Percentiles rank a stretch among this genome's conserved stretches.
Conservation (phyloP, 2,329 filamentous ascomycete genomes). For the Colletotrichum liaoningense region DNA sequence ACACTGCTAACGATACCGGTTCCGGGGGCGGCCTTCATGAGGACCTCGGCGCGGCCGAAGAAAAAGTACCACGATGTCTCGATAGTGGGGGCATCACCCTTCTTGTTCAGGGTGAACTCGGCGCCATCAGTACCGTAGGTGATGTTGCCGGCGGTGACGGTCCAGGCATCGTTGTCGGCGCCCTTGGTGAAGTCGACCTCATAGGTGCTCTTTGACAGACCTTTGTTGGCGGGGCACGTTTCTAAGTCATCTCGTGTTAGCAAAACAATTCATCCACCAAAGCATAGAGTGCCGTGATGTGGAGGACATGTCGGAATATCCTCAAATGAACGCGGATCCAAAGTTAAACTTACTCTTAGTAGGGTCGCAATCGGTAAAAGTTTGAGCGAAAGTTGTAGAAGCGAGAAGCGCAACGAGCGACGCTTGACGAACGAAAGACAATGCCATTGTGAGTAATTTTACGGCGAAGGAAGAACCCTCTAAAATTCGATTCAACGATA, state of each 20-base stretch:
- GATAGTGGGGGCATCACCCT: constrained; percentile 70
- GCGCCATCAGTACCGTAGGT: constrained; percentile 44
- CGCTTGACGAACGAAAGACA: constrained; percentile 34
- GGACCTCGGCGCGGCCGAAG: constrained; percentile 80
- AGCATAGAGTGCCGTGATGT: neutral
- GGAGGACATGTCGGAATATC: neutral
- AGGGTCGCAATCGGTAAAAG: constrained; percentile 32
- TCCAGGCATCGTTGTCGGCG: constrained; percentile 56
- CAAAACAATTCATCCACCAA: neutral
- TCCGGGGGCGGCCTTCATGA: constrained; percentile 52
- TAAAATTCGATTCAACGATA: constrained; percentile 6
- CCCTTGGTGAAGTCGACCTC: constrained; percentile 74
- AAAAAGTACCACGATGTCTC: constrained; percentile 83
- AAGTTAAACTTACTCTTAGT: constrained; percentile 28
- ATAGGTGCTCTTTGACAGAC: constrained; percentile 66
- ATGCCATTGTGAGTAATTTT: constrained; percentile 21
- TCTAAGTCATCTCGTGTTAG: constrained; percentile 5
- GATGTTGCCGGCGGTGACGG: constrained; percentile 41
- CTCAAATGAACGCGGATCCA: neutral
- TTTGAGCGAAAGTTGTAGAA: constrained; percentile 29
- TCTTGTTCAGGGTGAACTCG: constrained; percentile 66
- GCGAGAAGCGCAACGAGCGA: constrained; percentile 32
- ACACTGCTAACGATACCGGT: constrained; percentile 80
- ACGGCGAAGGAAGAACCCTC: constrained; percentile 8
- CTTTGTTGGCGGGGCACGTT: constrained; percentile 72